Evolutionary conservation across 106 monocot species (phyloP).

Genomic region (Amphibolis antarctica): DNA sequence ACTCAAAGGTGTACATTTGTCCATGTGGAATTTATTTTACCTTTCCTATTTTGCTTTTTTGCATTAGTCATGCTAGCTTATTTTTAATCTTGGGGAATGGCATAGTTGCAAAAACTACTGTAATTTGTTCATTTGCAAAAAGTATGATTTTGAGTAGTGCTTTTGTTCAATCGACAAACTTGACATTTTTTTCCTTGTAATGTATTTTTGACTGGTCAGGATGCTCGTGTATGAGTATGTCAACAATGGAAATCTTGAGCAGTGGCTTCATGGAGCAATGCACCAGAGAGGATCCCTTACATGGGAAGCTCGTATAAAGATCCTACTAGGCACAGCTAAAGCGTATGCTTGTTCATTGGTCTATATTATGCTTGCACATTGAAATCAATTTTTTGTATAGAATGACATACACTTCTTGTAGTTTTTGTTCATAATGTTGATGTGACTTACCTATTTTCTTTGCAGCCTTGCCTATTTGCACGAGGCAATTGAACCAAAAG

Average conservation of each 20-base stretch:
- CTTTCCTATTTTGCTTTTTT: not conserved
- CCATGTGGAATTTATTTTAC: not conserved
- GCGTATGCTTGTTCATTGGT: slow-evolving; percentile 89
- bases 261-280: slow-evolving; percentile 96
- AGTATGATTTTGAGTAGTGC: too few species aligned
- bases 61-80: too few species aligned
- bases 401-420: too few species aligned
- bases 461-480: slow-evolving; percentile 59
- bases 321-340: slow-evolving; percentile 81
- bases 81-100: too few species aligned
- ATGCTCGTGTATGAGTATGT: slow-evolving; percentile 95
- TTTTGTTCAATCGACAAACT: too few species aligned
- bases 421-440: not conserved
- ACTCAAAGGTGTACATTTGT: slow-evolving; percentile 54
- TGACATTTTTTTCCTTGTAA: too few species aligned
- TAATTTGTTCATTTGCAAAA: too few species aligned
- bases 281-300: slow-evolving; percentile 59
- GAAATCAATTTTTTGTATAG: too few species aligned
- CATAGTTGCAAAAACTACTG: too few species aligned
- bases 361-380: too few species aligned
- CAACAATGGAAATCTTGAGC: slow-evolving; percentile 87
- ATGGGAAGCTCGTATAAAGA: slow-evolving; percentile 89
- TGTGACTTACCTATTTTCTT: not conserved
- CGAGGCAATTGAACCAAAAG: slow-evolving; percentile 66
- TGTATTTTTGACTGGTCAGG: too few species aligned